Evolutionary conservation across 441 rosid genomes (phyloP).

Genomic region (Erodium trifolium): DNA sequence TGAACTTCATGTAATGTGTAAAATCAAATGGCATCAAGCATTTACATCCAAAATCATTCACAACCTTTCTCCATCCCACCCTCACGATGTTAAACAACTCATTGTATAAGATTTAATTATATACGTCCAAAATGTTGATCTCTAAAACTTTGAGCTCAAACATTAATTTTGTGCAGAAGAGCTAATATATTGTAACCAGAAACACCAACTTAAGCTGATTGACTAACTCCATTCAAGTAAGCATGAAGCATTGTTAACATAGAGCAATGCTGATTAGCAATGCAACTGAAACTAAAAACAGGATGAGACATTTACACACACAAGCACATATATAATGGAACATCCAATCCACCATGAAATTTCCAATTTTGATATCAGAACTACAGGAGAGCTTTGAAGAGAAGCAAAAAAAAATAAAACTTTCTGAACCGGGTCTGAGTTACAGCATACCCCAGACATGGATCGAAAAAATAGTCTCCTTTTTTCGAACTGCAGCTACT

Average conservation of each 20-base stretch:
- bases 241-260: neutral
- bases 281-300: neutral
- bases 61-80: no score
- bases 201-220: neutral
- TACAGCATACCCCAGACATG: neutral
- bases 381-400: neutral
- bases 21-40: no score
- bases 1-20: no score
- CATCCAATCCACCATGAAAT: neutral
- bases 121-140: neutral
- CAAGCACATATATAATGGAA: no score
- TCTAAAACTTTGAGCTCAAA: neutral
- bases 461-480: neutral
- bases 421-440: neutral
- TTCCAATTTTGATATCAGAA: neutral
- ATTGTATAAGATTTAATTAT: neutral
- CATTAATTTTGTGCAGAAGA: no score
- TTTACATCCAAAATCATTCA: no score
- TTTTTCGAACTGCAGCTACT: neutral
- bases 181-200: neutral
- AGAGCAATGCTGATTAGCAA: neutral
- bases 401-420: neutral
- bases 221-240: neutral
- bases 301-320: no score
- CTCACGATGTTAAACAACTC: neutral